Evolutionary conservation across 106 monocot genomes (phyloP).

Genomic region (Dendrobium officinale): DNA sequence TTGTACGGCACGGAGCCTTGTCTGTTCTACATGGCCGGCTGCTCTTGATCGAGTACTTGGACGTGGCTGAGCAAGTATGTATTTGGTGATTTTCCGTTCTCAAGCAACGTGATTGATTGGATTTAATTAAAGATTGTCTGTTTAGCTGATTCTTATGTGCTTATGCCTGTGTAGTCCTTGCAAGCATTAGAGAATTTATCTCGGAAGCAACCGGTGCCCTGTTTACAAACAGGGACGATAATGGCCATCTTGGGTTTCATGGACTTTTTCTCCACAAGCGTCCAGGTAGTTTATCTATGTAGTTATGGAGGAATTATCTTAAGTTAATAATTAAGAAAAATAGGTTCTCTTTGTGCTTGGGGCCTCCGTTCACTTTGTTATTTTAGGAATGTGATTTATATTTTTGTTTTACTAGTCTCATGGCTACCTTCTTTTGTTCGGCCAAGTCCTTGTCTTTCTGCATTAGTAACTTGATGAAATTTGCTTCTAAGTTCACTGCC

Average conservation of each 20-base stretch:
- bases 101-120: too few species aligned
- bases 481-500: too few species aligned
- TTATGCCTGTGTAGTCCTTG: slow-evolving; percentile 37
- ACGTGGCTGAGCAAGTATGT: too few species aligned
- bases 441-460: too few species aligned
- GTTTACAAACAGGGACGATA: slow-evolving; percentile 64
- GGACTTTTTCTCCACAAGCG: slow-evolving; percentile 69
- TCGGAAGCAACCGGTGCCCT: slow-evolving; percentile 38
- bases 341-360: neutral
- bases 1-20: too few species aligned
- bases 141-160: neutral
- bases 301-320: neutral
- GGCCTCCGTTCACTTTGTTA: neutral
- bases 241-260: slow-evolving; percentile 53
- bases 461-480: too few species aligned
- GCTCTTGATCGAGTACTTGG: too few species aligned
- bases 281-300: slow-evolving; percentile 43
- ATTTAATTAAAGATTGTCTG: neutral
- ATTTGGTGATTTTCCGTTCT: too few species aligned
- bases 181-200: slow-evolving; percentile 88
- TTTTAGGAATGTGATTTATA: neutral
- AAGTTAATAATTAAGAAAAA: neutral
- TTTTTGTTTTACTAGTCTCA: neutral
- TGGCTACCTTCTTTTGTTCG: too few species aligned
- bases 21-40: too few species aligned